Evolutionary conservation across 352 stramenopile genomes (phyloP), one percentile per base, ranked within the genome.

Genomic region (Thalassiosira mediterranea): DNA sequence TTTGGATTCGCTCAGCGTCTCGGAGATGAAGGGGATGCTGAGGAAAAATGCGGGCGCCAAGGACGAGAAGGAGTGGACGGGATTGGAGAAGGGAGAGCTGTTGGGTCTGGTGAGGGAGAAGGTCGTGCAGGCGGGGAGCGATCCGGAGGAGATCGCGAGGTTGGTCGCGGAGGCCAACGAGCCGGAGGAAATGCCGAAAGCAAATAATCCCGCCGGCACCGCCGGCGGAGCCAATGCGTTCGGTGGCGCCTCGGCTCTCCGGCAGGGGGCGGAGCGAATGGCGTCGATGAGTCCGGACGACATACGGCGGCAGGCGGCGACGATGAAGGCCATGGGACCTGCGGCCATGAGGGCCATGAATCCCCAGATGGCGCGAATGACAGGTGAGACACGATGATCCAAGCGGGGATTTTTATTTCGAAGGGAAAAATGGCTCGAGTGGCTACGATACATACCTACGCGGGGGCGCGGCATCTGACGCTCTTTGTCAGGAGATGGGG

Each of bases 251-350:
- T 28, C 34, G 11, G 19, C 52, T n/a, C 53, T 79, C 4, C 60
- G 61, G 1, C 56, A 75, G 60, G 79, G 67, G 15, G 78, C 77
- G 1, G 57, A 84, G 32, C 70, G 81, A 54, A 77, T 92, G 59
- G 53, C 57, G 4, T 67, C 84, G 13, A 90, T 90, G 83, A 68
- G 71, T 17, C 86, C 86, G 0, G 78, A 87, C 10, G 63, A 86
- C 32, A 57, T 92, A 5, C 60, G 73, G 17, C 79, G 83, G 58
- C 86, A 92, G 51, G 86, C 86, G 5, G 23, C 46, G 21, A 80
- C 74, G 42, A 88, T 92, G 81, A 77, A 72, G 37, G 60, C 73
- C 0, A 90, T 92, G 79, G 52, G 60, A 52, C 81, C 83, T 11
- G 60, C 63, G 19, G 46, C 49, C 1, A 53, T 92, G 11, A 68